Percentiles rank a stretch among this genome's conserved stretches.
These are phyloP conservation scores for Karstenula rhodostoma DNA, from an alignment of 2,329 filamentous ascomycete species.

Conservation along the genomic window DNA sequence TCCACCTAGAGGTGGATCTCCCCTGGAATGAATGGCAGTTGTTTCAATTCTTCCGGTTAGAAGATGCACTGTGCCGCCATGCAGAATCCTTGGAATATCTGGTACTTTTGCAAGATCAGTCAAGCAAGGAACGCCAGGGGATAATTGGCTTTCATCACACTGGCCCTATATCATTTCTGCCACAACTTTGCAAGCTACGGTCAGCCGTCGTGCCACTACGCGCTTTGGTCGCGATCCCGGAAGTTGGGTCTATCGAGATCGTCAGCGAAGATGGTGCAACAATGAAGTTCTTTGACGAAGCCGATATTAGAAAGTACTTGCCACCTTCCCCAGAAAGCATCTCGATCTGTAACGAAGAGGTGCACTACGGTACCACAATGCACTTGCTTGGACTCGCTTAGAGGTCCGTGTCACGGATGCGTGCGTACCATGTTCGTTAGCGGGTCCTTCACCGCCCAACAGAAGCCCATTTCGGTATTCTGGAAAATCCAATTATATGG, in stretches of 20 bases:
- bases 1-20: conserved; percentile 3
- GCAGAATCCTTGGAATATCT: conserved; percentile 5
- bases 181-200: neutral
- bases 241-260: neutral
- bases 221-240: neutral
- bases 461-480: neutral
- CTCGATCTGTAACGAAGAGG: conserved; percentile 8
- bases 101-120: neutral
- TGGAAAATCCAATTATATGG: neutral
- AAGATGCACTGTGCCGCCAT: conserved; percentile 14
- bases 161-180: neutral
- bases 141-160: neutral
- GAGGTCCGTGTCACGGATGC: conserved; percentile 2
- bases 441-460: conserved; percentile 6
- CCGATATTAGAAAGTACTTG: neutral
- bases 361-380: conserved; percentile 10
- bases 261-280: neutral
- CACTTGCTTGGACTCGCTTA: conserved; percentile 6
- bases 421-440: neutral
- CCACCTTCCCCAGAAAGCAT: conserved; percentile 6
- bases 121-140: neutral
- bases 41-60: conserved; percentile 5
- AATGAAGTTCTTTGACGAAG: neutral
- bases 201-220: neutral
- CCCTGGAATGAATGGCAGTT: neutral